Evolutionary conservation across 345 rosid genomes (phyloP).

Genomic region (Syzygium jambos): DNA sequence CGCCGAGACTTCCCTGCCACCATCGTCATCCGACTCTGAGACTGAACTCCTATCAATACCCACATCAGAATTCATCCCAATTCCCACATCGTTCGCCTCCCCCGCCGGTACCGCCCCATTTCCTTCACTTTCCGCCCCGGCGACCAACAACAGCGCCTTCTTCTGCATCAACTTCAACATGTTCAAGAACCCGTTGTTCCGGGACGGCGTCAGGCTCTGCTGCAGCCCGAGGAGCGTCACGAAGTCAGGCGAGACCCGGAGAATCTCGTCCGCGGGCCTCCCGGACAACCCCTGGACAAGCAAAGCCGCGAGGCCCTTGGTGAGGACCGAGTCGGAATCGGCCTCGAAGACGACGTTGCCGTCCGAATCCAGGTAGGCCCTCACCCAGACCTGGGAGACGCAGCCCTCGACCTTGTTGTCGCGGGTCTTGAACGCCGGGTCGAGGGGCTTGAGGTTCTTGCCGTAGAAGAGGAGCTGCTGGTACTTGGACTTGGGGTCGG

Average conservation of each 20-base stretch:
- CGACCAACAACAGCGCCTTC: slow-evolving; percentile 52
- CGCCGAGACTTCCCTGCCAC: slow-evolving; percentile 4
- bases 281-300: slow-evolving; percentile 84
- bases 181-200: slow-evolving; percentile 90
- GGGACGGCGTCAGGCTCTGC: slow-evolving; percentile 76
- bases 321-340: slow-evolving; percentile 79
- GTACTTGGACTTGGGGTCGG: slow-evolving; percentile 3
- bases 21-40: neutral
- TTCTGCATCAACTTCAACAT: slow-evolving; percentile 91
- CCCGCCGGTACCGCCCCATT: neutral
- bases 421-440: slow-evolving; percentile 53
- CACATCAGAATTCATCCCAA: slow-evolving; percentile 10
- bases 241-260: slow-evolving; percentile 76
- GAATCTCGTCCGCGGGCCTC: slow-evolving; percentile 55
- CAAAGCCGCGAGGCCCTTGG: slow-evolving; percentile 88
- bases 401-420: slow-evolving; percentile 94
- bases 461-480: slow-evolving; percentile 57
- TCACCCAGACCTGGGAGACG: slow-evolving; percentile 92
- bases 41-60: neutral
- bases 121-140: slow-evolving; percentile 17
- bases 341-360: slow-evolving; percentile 74
- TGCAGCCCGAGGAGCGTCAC: slow-evolving; percentile 69
- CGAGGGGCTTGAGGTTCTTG: slow-evolving; percentile 54
- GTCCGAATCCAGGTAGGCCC: slow-evolving; percentile 63
- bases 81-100: neutral